phyloP scores from a whole-genome alignment of 2,329 filamentous ascomycete species.

The Alternaria sp. region DNA sequence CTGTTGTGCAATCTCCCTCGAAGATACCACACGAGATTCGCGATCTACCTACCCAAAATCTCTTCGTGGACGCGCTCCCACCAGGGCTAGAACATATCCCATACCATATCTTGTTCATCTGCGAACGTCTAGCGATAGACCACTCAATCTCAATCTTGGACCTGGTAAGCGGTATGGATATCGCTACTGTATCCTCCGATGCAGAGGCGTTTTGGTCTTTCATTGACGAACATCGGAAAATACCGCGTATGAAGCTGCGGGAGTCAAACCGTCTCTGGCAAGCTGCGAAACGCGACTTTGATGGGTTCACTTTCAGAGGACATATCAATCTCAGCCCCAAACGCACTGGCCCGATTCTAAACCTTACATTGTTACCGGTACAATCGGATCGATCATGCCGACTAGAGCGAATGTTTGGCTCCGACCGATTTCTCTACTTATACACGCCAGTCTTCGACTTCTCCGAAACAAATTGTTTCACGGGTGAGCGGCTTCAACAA shows the following conservation, averaged over 20 bases:
- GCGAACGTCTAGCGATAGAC: conserved; percentile 33
- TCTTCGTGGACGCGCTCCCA: conserved; percentile 35
- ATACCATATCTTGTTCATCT: conserved; percentile 46
- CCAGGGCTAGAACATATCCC: conserved; percentile 21
- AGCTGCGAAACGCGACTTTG: conserved; percentile 24
- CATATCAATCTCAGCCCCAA: conserved; percentile 27
- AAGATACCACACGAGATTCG: conserved; percentile 34
- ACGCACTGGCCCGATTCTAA: conserved; percentile 28
- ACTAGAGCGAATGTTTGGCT: conserved; percentile 47
- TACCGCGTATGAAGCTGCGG: conserved; percentile 5
- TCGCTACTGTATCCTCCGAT: conserved; percentile 6
- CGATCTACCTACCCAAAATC: conserved; percentile 31
- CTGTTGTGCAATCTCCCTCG: conserved; percentile 19
- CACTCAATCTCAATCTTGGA: conserved; percentile 15
- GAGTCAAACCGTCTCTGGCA: conserved; percentile 35
- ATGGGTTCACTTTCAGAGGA: conserved; percentile 46
- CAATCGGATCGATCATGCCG: conserved; percentile 42
- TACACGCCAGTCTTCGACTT: conserved; percentile 39
- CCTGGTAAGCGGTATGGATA: conserved; percentile 20
- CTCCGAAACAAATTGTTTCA: conserved; percentile 19
- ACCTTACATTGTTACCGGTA: conserved; percentile 33
- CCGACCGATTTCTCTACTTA: conserved; percentile 53
- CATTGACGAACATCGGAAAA: conserved; percentile 4
- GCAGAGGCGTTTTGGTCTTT: conserved; percentile 30
- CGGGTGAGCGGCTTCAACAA: conserved; percentile 11